Percentiles rank a stretch among this genome's conserved stretches.
Conservation (phyloP, 1,139 yeast species). For the Hyphopichia khmerensis region DNA sequence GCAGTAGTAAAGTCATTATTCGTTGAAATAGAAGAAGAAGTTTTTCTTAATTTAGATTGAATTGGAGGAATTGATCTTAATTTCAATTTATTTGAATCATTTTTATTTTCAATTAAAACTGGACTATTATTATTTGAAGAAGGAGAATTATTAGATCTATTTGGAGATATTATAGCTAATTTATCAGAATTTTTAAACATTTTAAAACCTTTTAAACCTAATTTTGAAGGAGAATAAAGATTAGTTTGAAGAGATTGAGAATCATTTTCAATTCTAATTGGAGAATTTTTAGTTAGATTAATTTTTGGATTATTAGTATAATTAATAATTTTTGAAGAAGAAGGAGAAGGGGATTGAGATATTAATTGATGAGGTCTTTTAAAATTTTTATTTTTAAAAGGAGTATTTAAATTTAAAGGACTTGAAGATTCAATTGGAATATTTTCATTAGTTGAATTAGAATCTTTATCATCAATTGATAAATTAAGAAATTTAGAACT, state of each 20-base stretch:
- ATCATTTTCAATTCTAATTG: not conserved
- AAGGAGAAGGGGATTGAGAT: constrained; percentile 47
- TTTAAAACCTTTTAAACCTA: constrained; percentile 30
- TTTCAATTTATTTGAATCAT: not conserved
- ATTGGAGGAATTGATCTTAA: not conserved
- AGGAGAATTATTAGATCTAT: constrained; percentile 11
- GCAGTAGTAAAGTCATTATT: constrained; percentile 1
- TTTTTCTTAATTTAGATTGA: constrained; percentile 12
- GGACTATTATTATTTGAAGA: not conserved
- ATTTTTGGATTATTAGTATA: constrained; percentile 4
- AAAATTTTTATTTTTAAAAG: constrained; percentile 31
- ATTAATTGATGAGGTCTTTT: constrained; percentile 49
- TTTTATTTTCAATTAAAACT: not conserved
- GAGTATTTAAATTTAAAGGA: constrained; percentile 11
- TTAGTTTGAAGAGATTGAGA: constrained; percentile 11
- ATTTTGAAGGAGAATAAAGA: constrained; percentile 31
- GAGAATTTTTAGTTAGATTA: not conserved
- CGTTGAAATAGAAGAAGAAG: constrained; percentile 8
- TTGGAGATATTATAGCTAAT: constrained; percentile 35
- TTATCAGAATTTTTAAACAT: constrained; percentile 35
- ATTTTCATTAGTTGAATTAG: constrained; percentile 12
- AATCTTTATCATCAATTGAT: constrained; percentile 29
- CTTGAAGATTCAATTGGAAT: constrained; percentile 19
- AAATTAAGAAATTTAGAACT: constrained; percentile 49
- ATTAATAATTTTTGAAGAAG: constrained; percentile 14